Base-by-base conservation (phyloP, 805 yeast species). In the Alloascoidea hylecoeti region DNA sequence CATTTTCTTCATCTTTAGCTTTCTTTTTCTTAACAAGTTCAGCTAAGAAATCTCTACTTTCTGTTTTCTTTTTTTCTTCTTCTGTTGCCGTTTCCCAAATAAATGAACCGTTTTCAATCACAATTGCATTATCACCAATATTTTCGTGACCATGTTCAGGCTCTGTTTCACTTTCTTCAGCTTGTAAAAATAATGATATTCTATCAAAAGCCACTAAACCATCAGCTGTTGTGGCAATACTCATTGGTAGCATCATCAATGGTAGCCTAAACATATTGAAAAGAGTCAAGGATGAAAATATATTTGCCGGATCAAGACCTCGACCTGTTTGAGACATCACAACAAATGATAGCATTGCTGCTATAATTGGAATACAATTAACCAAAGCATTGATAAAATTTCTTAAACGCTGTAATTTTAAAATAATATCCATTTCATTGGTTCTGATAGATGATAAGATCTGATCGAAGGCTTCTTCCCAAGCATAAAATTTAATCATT, bases 401-500 rank as follows among this genome's bases (percentile, higher is more conserved):
- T 52, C 88, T 72, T 18, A 72, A 53, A 34, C 75, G 62, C 49
- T 81, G 88, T 63, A 84, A 70, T 38, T 58, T 62, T 44, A 75
- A 66, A 42, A 88, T 68, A 37, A 64, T 61, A 3, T 49, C 46
- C 69, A 82, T 75, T 57, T 86, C 96, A 15, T 60, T 50, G 0
- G 51, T 48, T 52, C 96, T 70, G 17, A 72, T 63, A 9, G 62
- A 65, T 13, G 71, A 50, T 27, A 88, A 68, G 38, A 67, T 60
- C 5, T 65, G 54, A 39, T 66, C 65, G 52, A 84, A 88, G 1
- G 96, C 86, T 19, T 64, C 65, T 57, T 88, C 96, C 96, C 96
- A 88, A 1, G 94, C 82, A 53, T 86, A 88, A 53, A 70, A 81
- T 60, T 88, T 88, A 55, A 88, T 82, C 53, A 79, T 69, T 50